Evolutionary conservation across 176 grass and related monocot genomes (phyloP), one percentile per base, ranked within the genome.

Genomic region (Aechmea fasciata): DNA sequence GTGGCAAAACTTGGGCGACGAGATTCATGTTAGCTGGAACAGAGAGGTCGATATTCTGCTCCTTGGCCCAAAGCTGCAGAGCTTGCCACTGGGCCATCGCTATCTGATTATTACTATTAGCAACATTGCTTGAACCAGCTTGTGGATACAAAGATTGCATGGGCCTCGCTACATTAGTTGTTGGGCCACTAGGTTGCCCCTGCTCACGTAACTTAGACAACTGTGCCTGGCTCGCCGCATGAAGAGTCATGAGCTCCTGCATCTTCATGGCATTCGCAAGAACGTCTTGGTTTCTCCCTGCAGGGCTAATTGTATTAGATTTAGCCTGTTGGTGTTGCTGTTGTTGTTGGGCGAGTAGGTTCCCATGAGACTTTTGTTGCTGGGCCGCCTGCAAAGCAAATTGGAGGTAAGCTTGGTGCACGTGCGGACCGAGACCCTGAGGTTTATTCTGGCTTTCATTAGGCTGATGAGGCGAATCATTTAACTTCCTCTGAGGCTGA

Each of bases 41-140:
- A 59, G 95, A 90, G 48, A 99, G 80, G 57, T 99, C 95, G 0
- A 99, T 22, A 11, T 99, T 99, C 61, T 86, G 57, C 61, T 93
- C 87, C 70, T 94, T 99, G 53, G 87, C 95, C 90, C 90, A 99
- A 53, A 82, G 82, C 73, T 93, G 87, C 80, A 99, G 80, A 57
- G 81, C 78, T 88, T 93, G 94, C 59, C 90, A 71, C 69, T 96
- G 91, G n/a, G 72, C 15, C 51, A 86, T 75, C 22, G 79, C 78
- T 61, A 90, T 52, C n/a, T 88, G 84, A 55, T 70, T 80, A 66
- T 66, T 84, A 67, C 67, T 80, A 66, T 66, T 84, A 67, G 69
- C 71, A 26, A 63, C 67, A 18, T 11, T 85, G 67, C 72, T 50
- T 47, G 67, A 72, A 28, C 48, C 78, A 29, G 53, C 51, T 68